Evolutionary conservation across 139 green algal species (phyloP).

Genomic region (Mesostigma viride): DNA sequence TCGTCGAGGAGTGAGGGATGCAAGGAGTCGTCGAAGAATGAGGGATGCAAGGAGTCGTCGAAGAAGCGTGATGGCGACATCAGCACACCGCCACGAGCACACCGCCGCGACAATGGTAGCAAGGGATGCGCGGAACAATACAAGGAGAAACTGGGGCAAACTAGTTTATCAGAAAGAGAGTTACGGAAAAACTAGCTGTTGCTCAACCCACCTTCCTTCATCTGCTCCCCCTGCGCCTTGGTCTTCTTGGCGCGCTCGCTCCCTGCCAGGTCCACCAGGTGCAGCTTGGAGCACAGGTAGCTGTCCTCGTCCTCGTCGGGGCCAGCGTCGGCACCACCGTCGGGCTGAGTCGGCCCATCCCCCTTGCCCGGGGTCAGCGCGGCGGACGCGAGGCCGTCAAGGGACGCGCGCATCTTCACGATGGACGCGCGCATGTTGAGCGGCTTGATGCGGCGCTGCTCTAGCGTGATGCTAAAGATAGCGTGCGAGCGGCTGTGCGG

Average conservation of each 20-base stretch:
- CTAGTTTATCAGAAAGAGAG: too few species aligned
- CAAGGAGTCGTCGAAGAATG: too few species aligned
- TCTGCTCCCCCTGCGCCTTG: conserved; percentile 59
- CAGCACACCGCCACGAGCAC: too few species aligned
- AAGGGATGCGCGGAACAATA: too few species aligned
- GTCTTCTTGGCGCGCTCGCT: conserved; percentile 88
- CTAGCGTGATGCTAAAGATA: conserved; percentile 93
- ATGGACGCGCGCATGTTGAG: too few species aligned
- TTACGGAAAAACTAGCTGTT: neutral
- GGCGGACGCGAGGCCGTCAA: neutral
- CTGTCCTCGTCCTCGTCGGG: conserved; percentile 36
- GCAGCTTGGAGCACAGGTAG: conserved; percentile 87
- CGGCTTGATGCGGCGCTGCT: conserved; percentile 80
- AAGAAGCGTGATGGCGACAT: too few species aligned
- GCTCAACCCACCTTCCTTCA: conserved; percentile 31
- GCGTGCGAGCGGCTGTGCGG: conserved; percentile 69
- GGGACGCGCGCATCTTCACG: too few species aligned
- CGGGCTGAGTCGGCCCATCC: too few species aligned
- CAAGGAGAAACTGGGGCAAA: too few species aligned
- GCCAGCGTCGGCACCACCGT: neutral
- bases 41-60: too few species aligned
- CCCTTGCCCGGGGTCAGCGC: neutral
- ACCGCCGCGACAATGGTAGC: too few species aligned
- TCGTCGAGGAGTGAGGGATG: too few species aligned
- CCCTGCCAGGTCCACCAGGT: conserved; percentile 79